Conservation (phyloP, 2,329 filamentous ascomycete genomes). For the Nigrospora osmanthi region DNA sequence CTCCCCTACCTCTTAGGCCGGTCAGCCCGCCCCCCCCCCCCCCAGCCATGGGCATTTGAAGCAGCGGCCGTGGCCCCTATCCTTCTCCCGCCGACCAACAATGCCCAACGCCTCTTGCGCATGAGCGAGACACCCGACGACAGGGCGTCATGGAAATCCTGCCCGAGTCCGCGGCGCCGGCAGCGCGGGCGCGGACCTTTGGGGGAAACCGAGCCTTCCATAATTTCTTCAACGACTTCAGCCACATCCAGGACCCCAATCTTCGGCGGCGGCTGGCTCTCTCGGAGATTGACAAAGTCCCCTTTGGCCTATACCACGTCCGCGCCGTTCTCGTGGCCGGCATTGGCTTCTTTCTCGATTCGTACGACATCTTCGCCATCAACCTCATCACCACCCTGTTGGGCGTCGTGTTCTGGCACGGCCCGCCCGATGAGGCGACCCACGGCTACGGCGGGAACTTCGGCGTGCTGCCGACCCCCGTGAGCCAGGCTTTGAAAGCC, state of each 20-base stretch:
- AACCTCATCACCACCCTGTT: constrained; percentile 65
- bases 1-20: too few relatives aligned
- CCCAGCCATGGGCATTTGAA: too few relatives aligned
- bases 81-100: too few relatives aligned
- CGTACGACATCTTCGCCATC: constrained; percentile 77
- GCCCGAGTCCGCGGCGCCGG: constrained; percentile 29
- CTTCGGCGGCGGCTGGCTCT: constrained; percentile 67
- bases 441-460: constrained; percentile 42
- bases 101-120: too few relatives aligned
- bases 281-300: constrained; percentile 72
- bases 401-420: constrained; percentile 69
- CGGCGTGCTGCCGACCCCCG: constrained; percentile 51
- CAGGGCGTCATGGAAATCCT: constrained; percentile 25
- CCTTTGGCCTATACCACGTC: constrained; percentile 70
- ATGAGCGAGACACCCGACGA: neutral
- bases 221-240: constrained; percentile 66
- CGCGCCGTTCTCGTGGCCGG: constrained; percentile 69
- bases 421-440: constrained; percentile 21
- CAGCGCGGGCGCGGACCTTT: constrained; percentile 32
- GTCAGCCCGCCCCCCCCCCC: too few relatives aligned
- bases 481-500: constrained; percentile 73
- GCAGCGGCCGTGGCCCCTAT: too few relatives aligned
- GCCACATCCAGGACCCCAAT: constrained; percentile 63
- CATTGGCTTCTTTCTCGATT: constrained; percentile 77
- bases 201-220: constrained; percentile 65